phyloP scores from a whole-genome alignment of 2,329 filamentous ascomycete genomes.

The Pseudogymnoascus sp. region DNA sequence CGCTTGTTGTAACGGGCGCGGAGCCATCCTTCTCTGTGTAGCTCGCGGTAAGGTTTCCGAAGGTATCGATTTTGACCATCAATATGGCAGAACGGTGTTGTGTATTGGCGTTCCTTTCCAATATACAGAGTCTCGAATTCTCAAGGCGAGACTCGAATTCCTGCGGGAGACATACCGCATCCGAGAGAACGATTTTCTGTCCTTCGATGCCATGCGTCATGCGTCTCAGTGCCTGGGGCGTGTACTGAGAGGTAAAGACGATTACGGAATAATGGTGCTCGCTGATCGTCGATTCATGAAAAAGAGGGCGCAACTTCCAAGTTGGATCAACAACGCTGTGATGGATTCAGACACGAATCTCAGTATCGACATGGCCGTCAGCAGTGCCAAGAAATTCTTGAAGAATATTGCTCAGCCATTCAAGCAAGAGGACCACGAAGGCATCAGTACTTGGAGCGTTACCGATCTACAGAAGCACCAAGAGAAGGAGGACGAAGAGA shows the following conservation, averaged over 20 bases:
- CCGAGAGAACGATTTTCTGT: slow-evolving; percentile 92
- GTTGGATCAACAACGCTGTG: slow-evolving; percentile 91
- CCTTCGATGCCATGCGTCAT: slow-evolving; percentile 99
- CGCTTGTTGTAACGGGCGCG: slow-evolving; percentile 92
- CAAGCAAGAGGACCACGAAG: slow-evolving; percentile 72
- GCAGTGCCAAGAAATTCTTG: slow-evolving; percentile 80
- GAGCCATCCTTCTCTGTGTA: slow-evolving; percentile 87
- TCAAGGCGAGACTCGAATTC: slow-evolving; percentile 93
- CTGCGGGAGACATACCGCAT: slow-evolving; percentile 96
- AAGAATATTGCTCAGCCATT: slow-evolving; percentile 90
- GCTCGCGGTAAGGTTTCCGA: slow-evolving; percentile 95
- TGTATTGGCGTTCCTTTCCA: slow-evolving; percentile 98
- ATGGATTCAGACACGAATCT: slow-evolving; percentile 80
- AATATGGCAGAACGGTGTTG: slow-evolving; percentile 90
- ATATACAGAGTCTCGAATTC: slow-evolving; percentile 93
- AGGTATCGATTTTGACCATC: slow-evolving; percentile 98
- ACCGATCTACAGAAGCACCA: slow-evolving; percentile 71
- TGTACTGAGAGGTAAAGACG: slow-evolving; percentile 90
- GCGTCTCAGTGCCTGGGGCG: slow-evolving; percentile 93
- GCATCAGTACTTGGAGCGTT: slow-evolving; percentile 84
- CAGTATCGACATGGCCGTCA: slow-evolving; percentile 91
- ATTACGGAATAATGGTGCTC: slow-evolving; percentile 99
- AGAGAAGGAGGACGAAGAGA: slow-evolving; percentile 62
- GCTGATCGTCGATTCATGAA: slow-evolving; percentile 90
- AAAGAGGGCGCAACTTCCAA: slow-evolving; percentile 82